Conservation (phyloP, 371 early-diverging fungal genomes). For the Umbelopsis sp. region DNA sequence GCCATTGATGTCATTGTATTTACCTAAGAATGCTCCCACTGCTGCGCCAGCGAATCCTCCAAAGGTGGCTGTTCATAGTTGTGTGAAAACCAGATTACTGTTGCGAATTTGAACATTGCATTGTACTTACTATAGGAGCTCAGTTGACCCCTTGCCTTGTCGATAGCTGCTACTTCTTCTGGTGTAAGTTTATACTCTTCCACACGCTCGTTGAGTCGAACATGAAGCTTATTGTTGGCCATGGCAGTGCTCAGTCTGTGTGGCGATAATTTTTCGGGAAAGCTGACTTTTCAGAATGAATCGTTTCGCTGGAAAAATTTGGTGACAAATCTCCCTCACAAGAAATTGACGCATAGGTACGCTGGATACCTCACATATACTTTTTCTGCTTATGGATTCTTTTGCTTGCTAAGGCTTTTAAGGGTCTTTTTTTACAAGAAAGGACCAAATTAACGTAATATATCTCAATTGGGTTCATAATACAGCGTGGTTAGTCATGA, state of each 20-base stretch:
- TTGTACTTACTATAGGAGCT: constrained; percentile 39
- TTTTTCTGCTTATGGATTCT: too few relatives aligned
- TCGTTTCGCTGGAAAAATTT: too few relatives aligned
- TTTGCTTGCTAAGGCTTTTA: too few relatives aligned
- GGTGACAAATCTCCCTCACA: too few relatives aligned
- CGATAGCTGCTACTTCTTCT: constrained; percentile 48
- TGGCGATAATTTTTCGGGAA: not conserved
- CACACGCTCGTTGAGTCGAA: constrained; percentile 42
- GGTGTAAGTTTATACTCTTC: constrained; percentile 45
- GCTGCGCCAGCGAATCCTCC: constrained; percentile 45
- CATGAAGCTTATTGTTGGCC: constrained; percentile 38
- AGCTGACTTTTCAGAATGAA: not conserved
- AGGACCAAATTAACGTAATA: too few relatives aligned
- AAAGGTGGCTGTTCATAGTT: constrained; percentile 30
- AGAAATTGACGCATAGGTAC: too few relatives aligned
- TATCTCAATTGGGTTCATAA: too few relatives aligned
- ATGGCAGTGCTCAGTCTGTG: not conserved
- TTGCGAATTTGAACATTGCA: too few relatives aligned
- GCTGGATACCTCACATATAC: too few relatives aligned
- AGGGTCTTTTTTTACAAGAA: too few relatives aligned
- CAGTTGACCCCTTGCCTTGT: constrained; percentile 42
- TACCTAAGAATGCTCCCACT: constrained; percentile 37
- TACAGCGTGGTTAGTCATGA: too few relatives aligned
- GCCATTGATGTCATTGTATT: not conserved
- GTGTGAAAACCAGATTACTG: too few relatives aligned